These are phyloP conservation scores for Metschnikowia similis DNA, from an alignment of 805 yeast genomes.

Conservation along the genomic window DNA sequence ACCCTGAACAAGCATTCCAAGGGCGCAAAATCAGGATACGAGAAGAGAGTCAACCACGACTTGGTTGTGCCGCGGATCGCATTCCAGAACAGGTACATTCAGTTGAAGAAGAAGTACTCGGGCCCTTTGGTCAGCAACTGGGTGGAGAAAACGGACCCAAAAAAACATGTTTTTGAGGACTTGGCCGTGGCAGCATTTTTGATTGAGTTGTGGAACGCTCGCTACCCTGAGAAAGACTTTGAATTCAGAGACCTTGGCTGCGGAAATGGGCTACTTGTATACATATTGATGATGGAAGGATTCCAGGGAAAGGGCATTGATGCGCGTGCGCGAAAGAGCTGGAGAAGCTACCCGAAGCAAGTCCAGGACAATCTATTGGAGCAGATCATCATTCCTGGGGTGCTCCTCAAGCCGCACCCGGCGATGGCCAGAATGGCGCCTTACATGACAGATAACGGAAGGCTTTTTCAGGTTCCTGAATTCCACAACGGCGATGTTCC, in stretches of 20 bases:
- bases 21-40: slow-evolving; percentile 82
- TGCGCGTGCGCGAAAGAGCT: slow-evolving; percentile 84
- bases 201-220: slow-evolving; percentile 74
- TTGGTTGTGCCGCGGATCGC: slow-evolving; percentile 73
- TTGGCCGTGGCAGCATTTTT: slow-evolving; percentile 92
- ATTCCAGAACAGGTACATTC: slow-evolving; percentile 79
- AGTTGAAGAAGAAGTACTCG: slow-evolving; percentile 79
- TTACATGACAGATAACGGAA: slow-evolving; percentile 55
- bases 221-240: slow-evolving; percentile 43
- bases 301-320: slow-evolving; percentile 81
- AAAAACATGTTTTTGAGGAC: slow-evolving; percentile 94
- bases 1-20: slow-evolving; percentile 80
- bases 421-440: slow-evolving; percentile 52
- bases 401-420: slow-evolving; percentile 68
- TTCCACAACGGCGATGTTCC: slow-evolving; percentile 27
- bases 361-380: slow-evolving; percentile 59
- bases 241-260: slow-evolving; percentile 90
- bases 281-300: slow-evolving; percentile 74
- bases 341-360: slow-evolving; percentile 70
- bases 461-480: slow-evolving; percentile 52
- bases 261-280: slow-evolving; percentile 86
- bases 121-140: slow-evolving; percentile 70
- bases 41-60: slow-evolving; percentile 86
- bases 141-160: slow-evolving; percentile 94
- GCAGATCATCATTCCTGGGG: slow-evolving; percentile 78